A percentile compares a stretch with the other conserved stretches of the same genome.
phyloP scores from a whole-genome alignment of 2,329 filamentous ascomycete genomes.

The Fusarium siculi region DNA sequence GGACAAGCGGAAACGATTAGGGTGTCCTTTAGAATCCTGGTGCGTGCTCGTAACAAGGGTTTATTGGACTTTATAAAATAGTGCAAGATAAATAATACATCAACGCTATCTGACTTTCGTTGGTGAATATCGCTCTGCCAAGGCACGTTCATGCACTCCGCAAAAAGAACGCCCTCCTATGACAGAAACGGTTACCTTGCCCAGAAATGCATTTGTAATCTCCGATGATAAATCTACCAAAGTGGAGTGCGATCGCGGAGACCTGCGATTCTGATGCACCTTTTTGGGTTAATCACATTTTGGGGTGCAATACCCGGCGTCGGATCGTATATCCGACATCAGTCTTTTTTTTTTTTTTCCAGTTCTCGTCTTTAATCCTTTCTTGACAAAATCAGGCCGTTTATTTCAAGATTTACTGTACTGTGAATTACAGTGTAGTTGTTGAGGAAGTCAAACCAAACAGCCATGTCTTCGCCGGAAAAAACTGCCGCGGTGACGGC shows the following conservation, averaged over 20 bases:
- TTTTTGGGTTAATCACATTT: constrained; percentile 4
- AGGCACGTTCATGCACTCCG: not conserved
- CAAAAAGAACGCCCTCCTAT: not conserved
- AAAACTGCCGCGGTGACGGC: not conserved
- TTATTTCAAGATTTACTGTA: no score
- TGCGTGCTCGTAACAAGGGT: not conserved
- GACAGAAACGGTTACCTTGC: not conserved
- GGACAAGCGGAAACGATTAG: not conserved
- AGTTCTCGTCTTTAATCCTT: accelerated
- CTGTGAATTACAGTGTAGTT: no score
- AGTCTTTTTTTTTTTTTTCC: not conserved
- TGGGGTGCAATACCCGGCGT: constrained; percentile 12
- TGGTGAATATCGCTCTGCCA: no score
- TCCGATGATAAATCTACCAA: not conserved
- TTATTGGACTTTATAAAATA: not conserved
- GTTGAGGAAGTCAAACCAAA: not conserved
- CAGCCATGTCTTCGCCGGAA: not conserved
- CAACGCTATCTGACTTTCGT: not conserved
- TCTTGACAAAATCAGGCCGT: no score
- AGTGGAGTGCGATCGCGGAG: constrained; percentile 7
- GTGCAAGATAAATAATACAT: not conserved
- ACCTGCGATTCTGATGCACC: not conserved
- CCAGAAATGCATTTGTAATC: not conserved
- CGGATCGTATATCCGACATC: not conserved
- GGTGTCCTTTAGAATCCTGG: no score